phyloP scores from a whole-genome alignment of 2,329 filamentous ascomycete genomes.

The Alternaria burnsii region DNA sequence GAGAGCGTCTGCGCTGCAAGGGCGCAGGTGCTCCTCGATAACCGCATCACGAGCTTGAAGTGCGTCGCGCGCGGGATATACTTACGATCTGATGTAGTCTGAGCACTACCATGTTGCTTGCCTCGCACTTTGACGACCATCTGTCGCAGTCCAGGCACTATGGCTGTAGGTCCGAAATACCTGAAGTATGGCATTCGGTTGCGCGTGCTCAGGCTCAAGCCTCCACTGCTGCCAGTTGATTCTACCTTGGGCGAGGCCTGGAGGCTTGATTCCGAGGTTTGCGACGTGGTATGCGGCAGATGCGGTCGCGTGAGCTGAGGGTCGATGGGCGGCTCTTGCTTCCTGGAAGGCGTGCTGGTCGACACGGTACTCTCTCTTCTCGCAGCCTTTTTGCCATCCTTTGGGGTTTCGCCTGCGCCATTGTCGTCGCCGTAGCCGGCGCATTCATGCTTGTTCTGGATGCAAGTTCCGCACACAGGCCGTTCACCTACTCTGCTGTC shows the following conservation, averaged over 20 bases:
- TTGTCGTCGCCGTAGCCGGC: conserved; percentile 56
- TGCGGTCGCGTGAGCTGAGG: conserved; percentile 39
- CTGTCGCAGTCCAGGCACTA: conserved; percentile 90
- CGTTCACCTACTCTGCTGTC: conserved; percentile 42
- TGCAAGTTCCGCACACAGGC: conserved; percentile 57
- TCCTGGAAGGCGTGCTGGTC: conserved; percentile 19
- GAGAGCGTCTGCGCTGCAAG: background rate
- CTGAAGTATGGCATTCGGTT: conserved; percentile 86
- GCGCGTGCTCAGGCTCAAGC: conserved; percentile 58
- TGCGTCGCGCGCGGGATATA: background rate
- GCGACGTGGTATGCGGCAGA: conserved; percentile 33
- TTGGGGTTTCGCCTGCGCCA: conserved; percentile 25
- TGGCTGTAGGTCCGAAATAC: conserved; percentile 90
- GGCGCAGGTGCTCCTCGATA: background rate
- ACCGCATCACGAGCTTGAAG: background rate
- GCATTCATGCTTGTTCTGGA: conserved; percentile 59
- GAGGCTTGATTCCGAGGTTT: conserved; percentile 32
- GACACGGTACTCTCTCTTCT: conserved; percentile 30
- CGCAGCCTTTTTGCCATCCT: conserved; percentile 31
- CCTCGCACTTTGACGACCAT: conserved; percentile 84
- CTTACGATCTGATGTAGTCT: conserved; percentile 63
- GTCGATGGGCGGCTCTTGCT: conserved; percentile 31
- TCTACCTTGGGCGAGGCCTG: conserved; percentile 32
- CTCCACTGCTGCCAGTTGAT: conserved; percentile 22
- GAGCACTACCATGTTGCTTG: conserved; percentile 66